Percentiles rank a stretch among this genome's conserved stretches.
Conservation (phyloP, 768 basidiomycete genomes). For the Lactarius sp. region DNA sequence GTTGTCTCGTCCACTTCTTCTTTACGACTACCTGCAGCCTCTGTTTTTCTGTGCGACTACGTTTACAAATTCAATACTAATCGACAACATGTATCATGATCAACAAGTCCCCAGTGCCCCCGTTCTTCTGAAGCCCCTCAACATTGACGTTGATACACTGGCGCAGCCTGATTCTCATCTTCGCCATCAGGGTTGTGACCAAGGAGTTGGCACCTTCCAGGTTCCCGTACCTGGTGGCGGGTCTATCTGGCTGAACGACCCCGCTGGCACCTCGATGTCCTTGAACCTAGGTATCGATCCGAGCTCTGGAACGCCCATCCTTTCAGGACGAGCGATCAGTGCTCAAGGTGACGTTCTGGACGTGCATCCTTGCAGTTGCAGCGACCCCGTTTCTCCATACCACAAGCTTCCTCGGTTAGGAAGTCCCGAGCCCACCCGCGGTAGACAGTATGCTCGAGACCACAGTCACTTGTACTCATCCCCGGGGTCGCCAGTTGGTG, state of each 20-base stretch:
- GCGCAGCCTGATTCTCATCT: neutral
- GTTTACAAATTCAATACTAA: neutral
- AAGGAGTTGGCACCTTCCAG: neutral
- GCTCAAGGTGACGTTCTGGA: slow-evolving; percentile 8
- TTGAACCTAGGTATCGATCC: slow-evolving; percentile 17
- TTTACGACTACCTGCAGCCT: neutral
- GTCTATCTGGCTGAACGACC: slow-evolving; percentile 12
- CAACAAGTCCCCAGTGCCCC: neutral
- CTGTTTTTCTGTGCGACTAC: neutral
- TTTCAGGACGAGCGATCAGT: slow-evolving; percentile 15
- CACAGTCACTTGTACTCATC: neutral
- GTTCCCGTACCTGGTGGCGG: slow-evolving; percentile 11
- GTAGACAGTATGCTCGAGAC: neutral
- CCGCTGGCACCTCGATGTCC: slow-evolving; percentile 9
- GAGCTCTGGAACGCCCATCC: slow-evolving; percentile 14
- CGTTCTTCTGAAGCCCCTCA: neutral
- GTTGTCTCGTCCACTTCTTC: neutral
- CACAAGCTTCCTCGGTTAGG: slow-evolving; percentile 1
- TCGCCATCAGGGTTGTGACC: neutral
- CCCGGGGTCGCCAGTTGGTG: neutral
- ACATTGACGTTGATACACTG: neutral
- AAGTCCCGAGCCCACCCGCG: neutral
- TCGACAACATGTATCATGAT: slow-evolving; percentile 5
- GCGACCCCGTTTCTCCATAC: neutral
- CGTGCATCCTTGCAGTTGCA: slow-evolving; percentile 17